A percentile compares a stretch with the other conserved stretches of the same genome.
These are phyloP conservation scores for Smallanthus sonchifolius DNA, from an alignment of 129 eudicot genomes.

Conservation along the genomic window DNA sequence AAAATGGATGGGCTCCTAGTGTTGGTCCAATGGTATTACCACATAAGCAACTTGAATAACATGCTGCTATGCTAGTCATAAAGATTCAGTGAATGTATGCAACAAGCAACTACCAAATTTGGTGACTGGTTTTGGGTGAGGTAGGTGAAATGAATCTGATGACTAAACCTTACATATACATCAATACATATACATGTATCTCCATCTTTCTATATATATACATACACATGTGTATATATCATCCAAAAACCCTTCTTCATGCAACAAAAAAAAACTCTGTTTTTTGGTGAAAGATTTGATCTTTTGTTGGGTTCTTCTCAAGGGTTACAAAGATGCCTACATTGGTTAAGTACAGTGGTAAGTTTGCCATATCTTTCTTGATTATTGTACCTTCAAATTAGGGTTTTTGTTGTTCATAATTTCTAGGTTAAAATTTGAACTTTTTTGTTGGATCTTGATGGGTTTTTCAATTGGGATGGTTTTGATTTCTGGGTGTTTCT, in stretches of 20 bases:
- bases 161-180: conserved; percentile 26
- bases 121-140: conserved; percentile 16
- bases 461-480: conserved; percentile 7
- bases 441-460: neutral
- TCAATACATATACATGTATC: conserved; percentile 13
- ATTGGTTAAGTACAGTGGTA: conserved; percentile 82
- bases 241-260: conserved; percentile 5
- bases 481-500: conserved; percentile 15
- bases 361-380: conserved; percentile 26
- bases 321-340: conserved; percentile 60
- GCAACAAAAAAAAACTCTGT: conserved; percentile 8
- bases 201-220: conserved; percentile 3
- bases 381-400: neutral
- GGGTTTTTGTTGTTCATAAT: conserved; percentile 1
- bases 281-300: conserved; percentile 37
- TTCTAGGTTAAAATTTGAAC: conserved; percentile 2
- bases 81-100: conserved; percentile 33
- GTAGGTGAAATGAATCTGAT: conserved; percentile 24
- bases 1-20: conserved; percentile 12
- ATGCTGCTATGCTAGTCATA: neutral
- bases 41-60: conserved; percentile 15
- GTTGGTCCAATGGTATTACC: conserved; percentile 22
- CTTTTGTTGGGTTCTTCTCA: conserved; percentile 34
- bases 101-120: conserved; percentile 27
- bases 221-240: conserved; percentile 13